Percentiles rank a stretch among this genome's conserved stretches.
Conservation (phyloP, 2,329 filamentous ascomycete genomes). For the Drechslerella coelobrocha region DNA sequence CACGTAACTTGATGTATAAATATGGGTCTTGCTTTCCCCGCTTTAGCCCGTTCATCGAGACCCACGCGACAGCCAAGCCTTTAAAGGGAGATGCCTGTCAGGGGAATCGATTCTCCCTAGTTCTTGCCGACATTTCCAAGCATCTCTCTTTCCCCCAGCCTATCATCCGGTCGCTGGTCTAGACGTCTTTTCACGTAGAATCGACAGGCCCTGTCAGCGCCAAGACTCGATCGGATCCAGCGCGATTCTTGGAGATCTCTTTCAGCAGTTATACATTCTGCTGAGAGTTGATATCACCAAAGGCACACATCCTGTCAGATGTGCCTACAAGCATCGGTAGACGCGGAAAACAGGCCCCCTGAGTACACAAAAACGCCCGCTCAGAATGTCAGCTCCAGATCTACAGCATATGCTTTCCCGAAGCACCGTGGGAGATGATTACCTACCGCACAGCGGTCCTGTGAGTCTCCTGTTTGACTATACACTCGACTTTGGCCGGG, state of each 20-base stretch:
- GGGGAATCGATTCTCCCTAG: neutral
- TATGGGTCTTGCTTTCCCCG: conserved; percentile 3
- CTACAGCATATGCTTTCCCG: conserved; percentile 22
- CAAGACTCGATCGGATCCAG: neutral
- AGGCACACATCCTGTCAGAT: too few relatives aligned
- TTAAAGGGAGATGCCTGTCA: neutral
- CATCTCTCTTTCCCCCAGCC: neutral
- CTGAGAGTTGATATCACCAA: too few relatives aligned
- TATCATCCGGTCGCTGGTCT: too few relatives aligned
- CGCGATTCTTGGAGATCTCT: too few relatives aligned
- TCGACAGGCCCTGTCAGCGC: neutral
- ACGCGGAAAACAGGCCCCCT: too few relatives aligned
- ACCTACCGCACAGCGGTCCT: conserved; percentile 10
- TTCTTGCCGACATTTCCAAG: neutral
- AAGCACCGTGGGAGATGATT: conserved; percentile 42
- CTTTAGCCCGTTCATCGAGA: neutral
- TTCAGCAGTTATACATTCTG: too few relatives aligned
- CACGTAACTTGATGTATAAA: too few relatives aligned
- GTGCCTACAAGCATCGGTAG: too few relatives aligned
- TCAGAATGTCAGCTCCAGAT: conserved; percentile 17
- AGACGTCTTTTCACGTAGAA: neutral
- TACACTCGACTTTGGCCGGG: conserved; percentile 42
- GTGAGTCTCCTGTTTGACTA: conserved; percentile 45
- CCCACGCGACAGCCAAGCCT: neutral
- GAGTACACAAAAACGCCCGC: neutral